phyloP scores from a whole-genome alignment of 495 filamentous ascomycete genomes.

The Aspergillus hancockii region DNA sequence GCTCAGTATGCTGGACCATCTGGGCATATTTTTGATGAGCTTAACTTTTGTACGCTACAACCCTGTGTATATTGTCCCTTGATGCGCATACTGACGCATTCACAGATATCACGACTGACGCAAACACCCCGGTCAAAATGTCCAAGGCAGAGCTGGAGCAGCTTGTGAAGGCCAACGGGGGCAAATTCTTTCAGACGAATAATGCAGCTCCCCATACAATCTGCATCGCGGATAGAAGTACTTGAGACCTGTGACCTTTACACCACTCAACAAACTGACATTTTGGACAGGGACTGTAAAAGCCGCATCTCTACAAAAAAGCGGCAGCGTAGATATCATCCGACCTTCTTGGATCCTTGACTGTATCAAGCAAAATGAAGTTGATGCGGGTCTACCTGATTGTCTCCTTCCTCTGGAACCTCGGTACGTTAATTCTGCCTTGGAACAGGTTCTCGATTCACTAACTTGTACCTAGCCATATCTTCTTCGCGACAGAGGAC shows the following conservation, averaged over 20 bases:
- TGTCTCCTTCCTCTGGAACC: conserved; percentile 71
- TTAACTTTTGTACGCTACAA: conserved; percentile 69
- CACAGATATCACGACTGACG: conserved; percentile 64
- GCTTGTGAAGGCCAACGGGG: conserved; percentile 84
- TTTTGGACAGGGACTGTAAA: conserved; percentile 65
- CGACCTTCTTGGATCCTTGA: conserved; percentile 84
- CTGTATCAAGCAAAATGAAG: conserved; percentile 66
- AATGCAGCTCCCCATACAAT: conserved; percentile 60
- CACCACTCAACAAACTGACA: conserved; percentile 14
- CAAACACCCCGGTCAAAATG: conserved; percentile 59
- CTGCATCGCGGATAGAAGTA: conserved; percentile 77
- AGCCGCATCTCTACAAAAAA: conserved; percentile 78
- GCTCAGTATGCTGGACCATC: conserved; percentile 56
- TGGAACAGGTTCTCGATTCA: neutral
- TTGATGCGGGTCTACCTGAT: conserved; percentile 57
- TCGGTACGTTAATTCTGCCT: conserved; percentile 42
- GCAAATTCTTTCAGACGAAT: conserved; percentile 75
- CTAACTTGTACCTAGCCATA: conserved; percentile 40
- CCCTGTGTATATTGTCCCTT: neutral
- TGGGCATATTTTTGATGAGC: conserved; percentile 67
- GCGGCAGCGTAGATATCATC: conserved; percentile 67
- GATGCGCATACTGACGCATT: conserved; percentile 15
- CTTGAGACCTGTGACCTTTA: neutral
- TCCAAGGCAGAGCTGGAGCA: conserved; percentile 80
- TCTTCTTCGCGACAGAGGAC: conserved; percentile 54